phyloP scores from a whole-genome alignment of 306 rosid genomes.

The Cucumis sativus region Cucumber_9930_V3 NC_026660.2:24797001-24797500 shows the following conservation, averaged over 20 bases:
- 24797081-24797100: slow-evolving; percentile 61
- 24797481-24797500: slow-evolving; percentile 30
- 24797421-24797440: neutral
- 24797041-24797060: slow-evolving; percentile 17
- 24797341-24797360: neutral
- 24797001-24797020: slow-evolving; percentile 84
- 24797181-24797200: neutral
- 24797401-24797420: neutral
- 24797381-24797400: neutral
- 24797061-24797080: slow-evolving; percentile 37
- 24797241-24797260: neutral
- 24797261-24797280: neutral
- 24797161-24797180: neutral
- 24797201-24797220: neutral
- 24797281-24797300: neutral
- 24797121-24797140: slow-evolving; percentile 66
- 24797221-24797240: neutral
- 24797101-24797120: slow-evolving; percentile 90
- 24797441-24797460: neutral
- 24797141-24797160: slow-evolving; percentile 65
- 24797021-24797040: slow-evolving; percentile 46
- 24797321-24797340: neutral
- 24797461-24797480: neutral
- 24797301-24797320: neutral
- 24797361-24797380: neutral